Conservation (phyloP, 495 filamentous ascomycete species). For the Aspergillus asperescens region DNA sequence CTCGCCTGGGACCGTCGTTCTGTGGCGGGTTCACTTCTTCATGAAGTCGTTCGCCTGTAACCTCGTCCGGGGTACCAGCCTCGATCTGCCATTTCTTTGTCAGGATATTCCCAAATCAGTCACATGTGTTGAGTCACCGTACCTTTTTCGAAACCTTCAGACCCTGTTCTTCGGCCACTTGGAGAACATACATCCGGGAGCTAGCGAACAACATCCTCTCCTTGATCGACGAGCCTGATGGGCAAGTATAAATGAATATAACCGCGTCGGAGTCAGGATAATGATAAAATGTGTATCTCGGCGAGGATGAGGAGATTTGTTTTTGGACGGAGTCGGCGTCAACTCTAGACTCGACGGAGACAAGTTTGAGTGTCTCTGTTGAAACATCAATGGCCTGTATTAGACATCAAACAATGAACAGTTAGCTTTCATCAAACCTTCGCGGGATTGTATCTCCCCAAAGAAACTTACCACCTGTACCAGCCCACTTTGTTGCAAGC, state of each 20-base stretch:
- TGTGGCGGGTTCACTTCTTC: slow-evolving; percentile 72
- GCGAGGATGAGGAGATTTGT: slow-evolving; percentile 72
- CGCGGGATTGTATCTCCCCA: background rate
- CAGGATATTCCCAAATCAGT: slow-evolving; percentile 12
- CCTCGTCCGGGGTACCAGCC: slow-evolving; percentile 67
- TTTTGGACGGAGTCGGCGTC: slow-evolving; percentile 48
- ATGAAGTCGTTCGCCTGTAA: slow-evolving; percentile 62
- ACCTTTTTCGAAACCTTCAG: slow-evolving; percentile 72
- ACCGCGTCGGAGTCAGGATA: slow-evolving; percentile 60
- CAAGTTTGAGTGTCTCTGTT: slow-evolving; percentile 74
- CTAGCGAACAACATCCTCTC: slow-evolving; percentile 93
- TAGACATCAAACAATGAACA: background rate
- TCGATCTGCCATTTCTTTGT: slow-evolving; percentile 47
- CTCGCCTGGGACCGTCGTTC: slow-evolving; percentile 55
- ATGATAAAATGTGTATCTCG: slow-evolving; percentile 87
- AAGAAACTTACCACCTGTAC: slow-evolving; percentile 70
- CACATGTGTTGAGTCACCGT: slow-evolving; percentile 12
- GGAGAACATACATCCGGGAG: slow-evolving; percentile 66
- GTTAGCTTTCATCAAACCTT: slow-evolving; percentile 24
- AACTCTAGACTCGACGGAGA: slow-evolving; percentile 46
- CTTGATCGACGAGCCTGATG: slow-evolving; percentile 72
- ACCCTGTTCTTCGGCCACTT: slow-evolving; percentile 63
- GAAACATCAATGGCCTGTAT: slow-evolving; percentile 55
- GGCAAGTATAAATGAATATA: slow-evolving; percentile 94
- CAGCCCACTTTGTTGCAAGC: slow-evolving; percentile 53